A percentile compares a stretch with the other conserved stretches of the same genome.
Conservation (phyloP, 805 yeast species). For the Kuraishia piskuri region DNA sequence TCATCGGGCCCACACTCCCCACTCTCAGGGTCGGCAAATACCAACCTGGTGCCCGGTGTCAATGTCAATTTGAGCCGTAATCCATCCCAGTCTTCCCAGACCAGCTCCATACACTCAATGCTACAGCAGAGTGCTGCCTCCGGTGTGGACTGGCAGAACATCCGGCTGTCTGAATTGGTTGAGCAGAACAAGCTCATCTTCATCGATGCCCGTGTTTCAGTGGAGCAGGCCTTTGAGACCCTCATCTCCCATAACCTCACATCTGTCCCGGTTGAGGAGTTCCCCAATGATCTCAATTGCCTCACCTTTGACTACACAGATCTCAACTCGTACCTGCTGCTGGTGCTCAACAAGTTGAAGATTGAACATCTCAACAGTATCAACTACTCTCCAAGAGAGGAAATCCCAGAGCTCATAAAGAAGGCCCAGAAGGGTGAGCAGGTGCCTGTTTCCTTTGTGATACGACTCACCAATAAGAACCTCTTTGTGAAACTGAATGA, state of each 20-base stretch:
- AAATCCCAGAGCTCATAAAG: slow-evolving; percentile 32
- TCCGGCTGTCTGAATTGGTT: slow-evolving; percentile 63
- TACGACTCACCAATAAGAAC: slow-evolving; percentile 77
- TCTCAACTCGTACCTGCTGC: slow-evolving; percentile 73
- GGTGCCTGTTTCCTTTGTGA: slow-evolving; percentile 86
- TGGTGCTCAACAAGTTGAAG: slow-evolving; percentile 68
- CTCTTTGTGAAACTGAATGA: slow-evolving; percentile 78
- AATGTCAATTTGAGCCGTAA: slow-evolving; percentile 23
- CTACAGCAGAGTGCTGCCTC: slow-evolving; percentile 14
- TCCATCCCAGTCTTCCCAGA: slow-evolving; percentile 25
- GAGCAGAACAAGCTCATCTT: slow-evolving; percentile 71
- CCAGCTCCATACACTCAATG: slow-evolving; percentile 4
- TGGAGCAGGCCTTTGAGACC: slow-evolving; percentile 83
- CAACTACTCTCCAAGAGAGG: slow-evolving; percentile 24
- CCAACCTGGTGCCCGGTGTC: background rate
- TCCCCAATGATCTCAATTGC: slow-evolving; percentile 52
- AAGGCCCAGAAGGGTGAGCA: slow-evolving; percentile 82
- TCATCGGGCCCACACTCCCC: slow-evolving; percentile 10
- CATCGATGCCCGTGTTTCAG: slow-evolving; percentile 59
- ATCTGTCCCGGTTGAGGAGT: slow-evolving; percentile 69
- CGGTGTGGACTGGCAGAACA: slow-evolving; percentile 60
- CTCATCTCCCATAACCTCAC: slow-evolving; percentile 68
- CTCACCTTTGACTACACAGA: slow-evolving; percentile 89
- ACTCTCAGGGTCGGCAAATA: background rate
- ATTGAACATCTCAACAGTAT: slow-evolving; percentile 27